Base-by-base conservation (phyloP, 495 filamentous ascomycete genomes). In the Xylaria bambusicola region DNA sequence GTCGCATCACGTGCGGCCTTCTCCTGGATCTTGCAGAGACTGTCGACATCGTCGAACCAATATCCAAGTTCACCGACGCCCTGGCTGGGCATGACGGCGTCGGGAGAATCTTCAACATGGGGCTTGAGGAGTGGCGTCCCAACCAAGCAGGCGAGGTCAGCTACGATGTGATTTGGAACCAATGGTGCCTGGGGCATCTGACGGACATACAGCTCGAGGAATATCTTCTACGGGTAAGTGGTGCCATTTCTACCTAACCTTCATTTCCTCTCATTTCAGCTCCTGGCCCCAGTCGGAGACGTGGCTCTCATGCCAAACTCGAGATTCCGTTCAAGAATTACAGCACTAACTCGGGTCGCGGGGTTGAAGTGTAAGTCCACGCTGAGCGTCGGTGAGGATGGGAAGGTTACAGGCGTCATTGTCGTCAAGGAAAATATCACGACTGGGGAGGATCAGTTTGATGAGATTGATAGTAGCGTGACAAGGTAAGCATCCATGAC, bases 111-210 rank as follows among this genome's bases (percentile, higher is more conserved):
- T 88, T 84, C 68, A 91, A 89, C 53, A 67, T 86, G 8, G 90
- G 92, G 2, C 75, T 96, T 2, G 87, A 96, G 74, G 73, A 83
- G 36, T 97, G 91, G 91, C 59, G 62, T 49, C 89, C 88, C 0
- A 65, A 68, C 10, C 71, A 77, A 5, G 79, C 75, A 24, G 73
- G 70, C 44, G 88, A 89, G 62, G 81, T 75, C 56, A 47, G 80
- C 38, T 92, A 82, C 58, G 80, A 86, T 60, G 63, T 88, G 44
- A 77, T 89, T 63, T 88, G 85, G 82, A 89, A 84, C 47, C 93
- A 97, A 73, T 96, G 92, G 92, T 97, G 92, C 74, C 73, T 95
- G n/a, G 90, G 91, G 15, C 88, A 97, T 69, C 73, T 97, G 52
- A 93, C 85, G n/a, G 93, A 96, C 74, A 66, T 65, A 36, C 85